A percentile compares a stretch with the other conserved stretches of the same genome.
Conservation (phyloP, 2,329 filamentous ascomycete species). For the Phoma sp. region DNA sequence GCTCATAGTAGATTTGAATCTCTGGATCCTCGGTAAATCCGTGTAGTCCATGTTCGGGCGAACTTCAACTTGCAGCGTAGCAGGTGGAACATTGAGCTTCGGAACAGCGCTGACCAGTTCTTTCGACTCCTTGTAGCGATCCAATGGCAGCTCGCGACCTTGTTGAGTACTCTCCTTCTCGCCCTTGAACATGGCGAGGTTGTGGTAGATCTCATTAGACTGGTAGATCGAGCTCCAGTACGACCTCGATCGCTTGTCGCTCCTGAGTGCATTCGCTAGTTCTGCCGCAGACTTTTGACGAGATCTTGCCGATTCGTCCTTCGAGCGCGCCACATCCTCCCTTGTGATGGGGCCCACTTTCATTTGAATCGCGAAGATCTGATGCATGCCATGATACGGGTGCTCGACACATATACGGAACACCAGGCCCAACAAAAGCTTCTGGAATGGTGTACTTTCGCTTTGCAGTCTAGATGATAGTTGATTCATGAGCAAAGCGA, state of each 20-base stretch:
- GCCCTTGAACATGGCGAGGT: slow-evolving; percentile 70
- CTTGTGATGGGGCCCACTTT: slow-evolving; percentile 64
- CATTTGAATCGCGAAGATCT: slow-evolving; percentile 75
- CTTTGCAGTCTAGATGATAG: slow-evolving; percentile 89
- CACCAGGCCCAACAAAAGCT: slow-evolving; percentile 74
- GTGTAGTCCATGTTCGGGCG: slow-evolving; percentile 77
- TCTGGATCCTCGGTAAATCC: slow-evolving; percentile 74
- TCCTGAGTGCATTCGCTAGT: slow-evolving; percentile 68
- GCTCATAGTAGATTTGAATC: slow-evolving; percentile 76
- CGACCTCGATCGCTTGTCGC: slow-evolving; percentile 58
- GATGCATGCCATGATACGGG: slow-evolving; percentile 96
- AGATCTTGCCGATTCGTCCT: slow-evolving; percentile 77
- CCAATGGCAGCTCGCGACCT: slow-evolving; percentile 69
- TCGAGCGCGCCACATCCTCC: slow-evolving; percentile 60
- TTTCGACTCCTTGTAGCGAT: slow-evolving; percentile 68
- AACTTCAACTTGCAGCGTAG: slow-evolving; percentile 85
- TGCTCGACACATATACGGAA: slow-evolving; percentile 89
- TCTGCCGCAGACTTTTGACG: slow-evolving; percentile 76
- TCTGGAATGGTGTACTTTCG: slow-evolving; percentile 74
- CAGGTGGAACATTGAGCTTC: slow-evolving; percentile 78
- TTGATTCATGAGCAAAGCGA: slow-evolving; percentile 93
- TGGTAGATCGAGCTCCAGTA: slow-evolving; percentile 78
- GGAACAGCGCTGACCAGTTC: slow-evolving; percentile 69
- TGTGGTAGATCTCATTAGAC: slow-evolving; percentile 71
- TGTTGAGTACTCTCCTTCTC: slow-evolving; percentile 69